Percentiles rank a stretch among this genome's conserved stretches.
These are phyloP conservation scores for Penicillium fimorum DNA, from an alignment of 495 filamentous ascomycete genomes.

Conservation along the genomic window DNA sequence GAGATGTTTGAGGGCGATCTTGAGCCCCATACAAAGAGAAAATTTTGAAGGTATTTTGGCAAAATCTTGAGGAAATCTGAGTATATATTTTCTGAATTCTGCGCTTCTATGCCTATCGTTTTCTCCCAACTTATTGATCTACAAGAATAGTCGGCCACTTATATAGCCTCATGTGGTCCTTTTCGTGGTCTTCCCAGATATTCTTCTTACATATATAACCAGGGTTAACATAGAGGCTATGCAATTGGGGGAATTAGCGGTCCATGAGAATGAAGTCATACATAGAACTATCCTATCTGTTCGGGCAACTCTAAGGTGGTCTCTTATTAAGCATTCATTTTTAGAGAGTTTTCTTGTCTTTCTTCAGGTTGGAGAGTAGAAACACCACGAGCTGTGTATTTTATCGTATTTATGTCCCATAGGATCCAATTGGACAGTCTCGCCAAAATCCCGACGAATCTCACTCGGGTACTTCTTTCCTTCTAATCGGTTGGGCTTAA, in stretches of 20 bases:
- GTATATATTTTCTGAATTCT: background rate
- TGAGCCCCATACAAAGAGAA: background rate
- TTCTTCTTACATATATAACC: too few relatives aligned
- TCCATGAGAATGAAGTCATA: background rate
- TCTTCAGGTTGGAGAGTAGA: background rate
- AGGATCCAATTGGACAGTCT: background rate
- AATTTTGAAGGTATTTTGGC: background rate
- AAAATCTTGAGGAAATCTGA: background rate
- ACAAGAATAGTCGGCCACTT: too few relatives aligned
- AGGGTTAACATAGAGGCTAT: background rate
- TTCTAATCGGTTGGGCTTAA: background rate
- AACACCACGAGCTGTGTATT: background rate
- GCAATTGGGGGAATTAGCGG: background rate
- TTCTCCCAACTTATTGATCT: background rate
- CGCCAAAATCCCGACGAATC: background rate
- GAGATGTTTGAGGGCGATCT: background rate
- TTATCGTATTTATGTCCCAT: background rate
- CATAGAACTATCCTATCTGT: background rate
- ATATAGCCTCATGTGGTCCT: too few relatives aligned
- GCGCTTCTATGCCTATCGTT: background rate
- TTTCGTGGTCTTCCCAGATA: too few relatives aligned
- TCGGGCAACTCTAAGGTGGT: background rate
- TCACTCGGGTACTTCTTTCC: background rate
- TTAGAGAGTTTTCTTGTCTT: background rate
- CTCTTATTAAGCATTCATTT: background rate